phyloP scores from a whole-genome alignment of 2,329 filamentous ascomycete genomes.

The Botryotinia narcissicola region DNA sequence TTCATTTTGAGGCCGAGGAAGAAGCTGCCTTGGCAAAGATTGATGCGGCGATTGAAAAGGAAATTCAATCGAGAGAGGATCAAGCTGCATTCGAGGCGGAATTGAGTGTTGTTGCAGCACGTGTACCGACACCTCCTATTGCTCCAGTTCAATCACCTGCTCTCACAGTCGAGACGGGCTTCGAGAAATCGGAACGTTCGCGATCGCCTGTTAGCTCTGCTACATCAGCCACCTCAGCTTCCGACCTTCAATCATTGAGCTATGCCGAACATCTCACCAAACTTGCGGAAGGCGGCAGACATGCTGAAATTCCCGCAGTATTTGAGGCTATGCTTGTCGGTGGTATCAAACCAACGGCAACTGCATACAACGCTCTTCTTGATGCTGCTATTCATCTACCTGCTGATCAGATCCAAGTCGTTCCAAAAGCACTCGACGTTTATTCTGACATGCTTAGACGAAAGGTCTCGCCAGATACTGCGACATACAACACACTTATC shows the following conservation, averaged over 20 bases:
- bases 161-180: slow-evolving; percentile 39
- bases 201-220: slow-evolving; percentile 51
- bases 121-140: slow-evolving; percentile 34
- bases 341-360: slow-evolving; percentile 74
- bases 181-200: slow-evolving; percentile 42
- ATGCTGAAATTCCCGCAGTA: slow-evolving; percentile 82
- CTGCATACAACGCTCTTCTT: slow-evolving; percentile 90
- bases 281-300: slow-evolving; percentile 69
- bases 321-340: slow-evolving; percentile 88
- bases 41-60: slow-evolving; percentile 78
- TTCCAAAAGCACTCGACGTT: slow-evolving; percentile 88
- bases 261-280: slow-evolving; percentile 78
- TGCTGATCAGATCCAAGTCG: slow-evolving; percentile 74
- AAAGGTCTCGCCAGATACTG: slow-evolving; percentile 74
- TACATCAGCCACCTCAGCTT: slow-evolving; percentile 49
- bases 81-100: slow-evolving; percentile 41
- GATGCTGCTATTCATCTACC: slow-evolving; percentile 82
- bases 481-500: slow-evolving; percentile 86
- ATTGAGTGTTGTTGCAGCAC: slow-evolving; percentile 37
- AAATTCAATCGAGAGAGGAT: slow-evolving; percentile 56
- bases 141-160: slow-evolving; percentile 32
- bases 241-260: slow-evolving; percentile 62
- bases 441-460: slow-evolving; percentile 95
- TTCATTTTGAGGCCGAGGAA: slow-evolving; percentile 44
- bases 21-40: slow-evolving; percentile 72